Base-by-base conservation (phyloP, 371 early-diverging fungal species). In the Actinomortierella ambigua region DNA sequence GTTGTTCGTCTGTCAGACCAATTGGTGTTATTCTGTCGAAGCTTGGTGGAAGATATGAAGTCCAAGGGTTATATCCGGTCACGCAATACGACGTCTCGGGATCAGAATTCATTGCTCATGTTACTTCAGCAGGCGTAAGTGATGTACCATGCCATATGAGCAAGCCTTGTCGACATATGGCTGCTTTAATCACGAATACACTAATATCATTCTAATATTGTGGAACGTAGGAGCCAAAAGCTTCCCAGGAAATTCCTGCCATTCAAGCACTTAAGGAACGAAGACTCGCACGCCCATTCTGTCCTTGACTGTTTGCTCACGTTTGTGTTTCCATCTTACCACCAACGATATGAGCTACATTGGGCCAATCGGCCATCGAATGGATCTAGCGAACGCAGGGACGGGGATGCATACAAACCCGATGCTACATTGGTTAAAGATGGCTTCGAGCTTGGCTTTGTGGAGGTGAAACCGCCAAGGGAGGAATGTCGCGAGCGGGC, bases 391-490 rank as follows among this genome's bases (percentile, higher is more conserved):
- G 57, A 54, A 3, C 65, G 65, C 40, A 43, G 57, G 22, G 56
- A 55, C 2, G 48, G 48, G 9, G 61, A 59, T 27, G 55, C 60
- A 6, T 18, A 26, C 7, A 66, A 65, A 23, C 65, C 65, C 4
- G 65, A 65, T 22, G 65, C 65, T 1, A 59, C 51, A 2, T 42
- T 65, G 8, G 14, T 39, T 1, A 66, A 60, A 53, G 55, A 47
- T 29, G 18, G 47, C 9, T 55, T 44, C 15, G 66, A 65, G 28
- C 5, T 59, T 4, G 56, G 50, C 15, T 59, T 20, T 55, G 47
- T 65, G 44, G 66, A 65, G 26, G 3, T 66, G 3, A 60, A 60
- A 43, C 57, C 60, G 8, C 61, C 66, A 17, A 50, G 42, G 40
- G 60, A 59, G 28, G 57, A 56, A 13, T 57, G 53, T 14, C 22